Conservation (phyloP, 768 basidiomycete species). For the Lentinula boryana region DNA sequence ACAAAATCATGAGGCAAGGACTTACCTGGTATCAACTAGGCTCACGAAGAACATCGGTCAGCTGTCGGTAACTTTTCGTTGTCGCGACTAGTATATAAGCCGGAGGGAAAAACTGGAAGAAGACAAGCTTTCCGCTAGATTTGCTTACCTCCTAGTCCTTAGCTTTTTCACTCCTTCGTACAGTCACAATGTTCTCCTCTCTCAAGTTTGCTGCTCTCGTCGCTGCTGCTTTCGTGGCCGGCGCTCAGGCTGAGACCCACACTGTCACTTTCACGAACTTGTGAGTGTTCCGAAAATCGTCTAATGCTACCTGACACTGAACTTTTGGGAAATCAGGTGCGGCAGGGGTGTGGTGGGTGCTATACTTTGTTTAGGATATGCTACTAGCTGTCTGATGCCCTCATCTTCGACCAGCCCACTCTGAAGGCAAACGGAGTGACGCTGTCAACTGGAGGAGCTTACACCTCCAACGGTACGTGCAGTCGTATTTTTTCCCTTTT, state of each 20-base stretch:
- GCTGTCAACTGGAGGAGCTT: conserved; percentile 23
- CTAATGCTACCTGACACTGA: background rate
- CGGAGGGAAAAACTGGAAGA: background rate
- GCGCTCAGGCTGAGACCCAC: conserved; percentile 1
- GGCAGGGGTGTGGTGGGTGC: background rate
- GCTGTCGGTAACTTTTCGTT: background rate
- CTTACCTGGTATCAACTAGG: background rate
- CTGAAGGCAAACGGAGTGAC: conserved; percentile 15
- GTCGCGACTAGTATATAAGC: background rate
- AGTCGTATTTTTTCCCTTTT: background rate
- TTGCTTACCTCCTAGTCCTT: background rate
- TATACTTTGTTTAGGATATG: background rate
- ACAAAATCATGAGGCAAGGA: background rate
- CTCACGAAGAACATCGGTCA: background rate
- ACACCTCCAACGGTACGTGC: conserved; percentile 14
- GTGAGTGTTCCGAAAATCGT: background rate
- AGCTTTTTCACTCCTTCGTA: background rate
- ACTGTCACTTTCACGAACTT: conserved; percentile 5
- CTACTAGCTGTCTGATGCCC: background rate
- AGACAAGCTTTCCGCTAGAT: background rate
- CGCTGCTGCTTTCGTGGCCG: background rate
- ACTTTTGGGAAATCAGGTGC: background rate
- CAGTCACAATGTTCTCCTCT: background rate
- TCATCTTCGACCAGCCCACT: background rate
- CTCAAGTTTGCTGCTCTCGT: background rate